Conservation (phyloP, 805 yeast species). For the Metschnikowia noctiluminum region DNA sequence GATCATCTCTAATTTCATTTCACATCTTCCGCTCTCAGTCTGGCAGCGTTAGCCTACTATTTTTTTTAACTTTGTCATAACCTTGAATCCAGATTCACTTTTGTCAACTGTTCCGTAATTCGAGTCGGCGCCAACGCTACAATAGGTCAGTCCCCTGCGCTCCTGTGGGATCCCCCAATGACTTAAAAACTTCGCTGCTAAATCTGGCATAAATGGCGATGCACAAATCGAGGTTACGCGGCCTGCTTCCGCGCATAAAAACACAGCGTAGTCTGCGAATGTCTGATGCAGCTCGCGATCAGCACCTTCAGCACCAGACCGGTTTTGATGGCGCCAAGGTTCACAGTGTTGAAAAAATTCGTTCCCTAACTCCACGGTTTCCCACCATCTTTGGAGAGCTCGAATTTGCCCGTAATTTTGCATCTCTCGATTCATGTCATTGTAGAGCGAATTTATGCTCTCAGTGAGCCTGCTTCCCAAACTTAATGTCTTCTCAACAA, state of each 20-base stretch:
- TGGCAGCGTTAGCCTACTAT: neutral
- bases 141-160: conserved; percentile 42
- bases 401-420: conserved; percentile 48
- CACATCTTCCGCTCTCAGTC: no score
- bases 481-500: conserved; percentile 12
- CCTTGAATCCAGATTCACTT: conserved; percentile 4
- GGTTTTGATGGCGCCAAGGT: conserved; percentile 65
- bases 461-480: conserved; percentile 14
- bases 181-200: conserved; percentile 56
- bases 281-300: conserved; percentile 7
- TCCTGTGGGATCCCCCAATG: conserved; percentile 48
- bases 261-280: conserved; percentile 50
- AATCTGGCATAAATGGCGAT: conserved; percentile 69
- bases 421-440: conserved; percentile 43
- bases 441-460: conserved; percentile 11
- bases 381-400: conserved; percentile 60
- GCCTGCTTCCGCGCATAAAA: conserved; percentile 64
- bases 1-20: no score
- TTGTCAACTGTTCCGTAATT: conserved; percentile 9
- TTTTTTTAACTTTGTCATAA: conserved; percentile 15
- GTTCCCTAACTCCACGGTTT: conserved; percentile 57
- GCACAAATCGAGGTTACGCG: conserved; percentile 65
- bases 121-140: conserved; percentile 56
- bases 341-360: conserved; percentile 60
- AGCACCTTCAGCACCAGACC: conserved; percentile 7